Evolutionary conservation across 805 yeast species (phyloP).

Genomic region (Ogataea nitratoaversa): DNA sequence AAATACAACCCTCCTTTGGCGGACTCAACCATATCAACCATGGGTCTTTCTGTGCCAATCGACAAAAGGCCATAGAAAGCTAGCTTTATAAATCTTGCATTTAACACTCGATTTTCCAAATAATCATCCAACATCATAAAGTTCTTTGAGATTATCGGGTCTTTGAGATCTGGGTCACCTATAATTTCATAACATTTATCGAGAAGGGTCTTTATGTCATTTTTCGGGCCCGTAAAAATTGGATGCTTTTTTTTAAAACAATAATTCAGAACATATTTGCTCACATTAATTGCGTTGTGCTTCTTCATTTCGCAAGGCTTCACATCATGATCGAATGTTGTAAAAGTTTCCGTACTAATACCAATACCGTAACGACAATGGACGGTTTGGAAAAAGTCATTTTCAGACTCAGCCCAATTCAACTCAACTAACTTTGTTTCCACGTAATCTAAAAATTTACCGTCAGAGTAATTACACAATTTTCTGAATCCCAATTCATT

Average conservation of each 20-base stretch:
- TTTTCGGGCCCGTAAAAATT: slow-evolving; percentile 52
- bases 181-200: slow-evolving; percentile 69
- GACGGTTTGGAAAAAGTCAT: slow-evolving; percentile 71
- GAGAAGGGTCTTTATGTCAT: slow-evolving; percentile 66
- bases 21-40: slow-evolving; percentile 32
- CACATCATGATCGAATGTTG: slow-evolving; percentile 65
- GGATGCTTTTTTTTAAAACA: slow-evolving; percentile 58
- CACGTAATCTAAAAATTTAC: slow-evolving; percentile 56
- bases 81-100: slow-evolving; percentile 41
- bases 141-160: slow-evolving; percentile 43
- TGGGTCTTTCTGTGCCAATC: slow-evolving; percentile 26
- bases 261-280: slow-evolving; percentile 47
- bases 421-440: slow-evolving; percentile 49
- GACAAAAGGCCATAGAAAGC: slow-evolving; percentile 48
- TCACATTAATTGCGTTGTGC: slow-evolving; percentile 32
- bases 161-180: slow-evolving; percentile 55
- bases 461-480: slow-evolving; percentile 63
- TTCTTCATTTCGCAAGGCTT: slow-evolving; percentile 35
- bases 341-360: slow-evolving; percentile 53
- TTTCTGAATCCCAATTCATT: slow-evolving; percentile 65
- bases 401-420: slow-evolving; percentile 45
- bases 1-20: slow-evolving; percentile 59
- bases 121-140: slow-evolving; percentile 40
- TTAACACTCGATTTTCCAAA: slow-evolving; percentile 41
- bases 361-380: slow-evolving; percentile 73